Evolutionary conservation across 805 yeast species (phyloP).

Genomic region (Yarrowia keelungensis): DNA sequence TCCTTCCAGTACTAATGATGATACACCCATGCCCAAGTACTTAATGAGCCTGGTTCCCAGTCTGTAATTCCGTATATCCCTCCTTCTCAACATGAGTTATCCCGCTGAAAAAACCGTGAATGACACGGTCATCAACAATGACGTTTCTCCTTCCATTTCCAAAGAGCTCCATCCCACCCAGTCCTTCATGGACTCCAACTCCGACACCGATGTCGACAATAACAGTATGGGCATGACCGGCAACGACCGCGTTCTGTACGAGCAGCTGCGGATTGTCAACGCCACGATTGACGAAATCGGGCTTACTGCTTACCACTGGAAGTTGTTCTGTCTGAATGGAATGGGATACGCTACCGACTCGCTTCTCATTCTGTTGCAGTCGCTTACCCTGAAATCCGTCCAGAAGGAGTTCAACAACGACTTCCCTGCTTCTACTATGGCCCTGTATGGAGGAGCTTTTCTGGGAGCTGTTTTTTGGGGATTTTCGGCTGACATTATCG

Average conservation of each 20-base stretch:
- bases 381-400: conserved; percentile 56
- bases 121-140: neutral
- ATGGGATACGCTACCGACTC: conserved; percentile 65
- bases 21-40: conserved; percentile 2
- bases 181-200: conserved; percentile 33
- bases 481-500: conserved; percentile 61
- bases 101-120: neutral
- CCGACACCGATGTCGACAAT: conserved; percentile 32
- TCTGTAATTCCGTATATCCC: neutral
- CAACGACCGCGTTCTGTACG: conserved; percentile 22
- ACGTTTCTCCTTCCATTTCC: neutral
- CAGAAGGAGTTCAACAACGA: conserved; percentile 57
- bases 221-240: conserved; percentile 35
- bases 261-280: conserved; percentile 51
- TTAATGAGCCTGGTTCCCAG: neutral
- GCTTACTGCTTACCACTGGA: conserved; percentile 62
- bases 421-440: conserved; percentile 57
- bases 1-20: neutral
- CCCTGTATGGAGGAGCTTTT: conserved; percentile 61
- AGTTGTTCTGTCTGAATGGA: conserved; percentile 60
- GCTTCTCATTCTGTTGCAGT: conserved; percentile 57
- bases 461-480: conserved; percentile 65
- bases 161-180: neutral
- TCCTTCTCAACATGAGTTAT: neutral
- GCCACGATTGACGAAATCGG: conserved; percentile 67